Base-by-base conservation (phyloP, 1,284 basidiomycete genomes). In the Cryptococcus deneoformans region DNA sequence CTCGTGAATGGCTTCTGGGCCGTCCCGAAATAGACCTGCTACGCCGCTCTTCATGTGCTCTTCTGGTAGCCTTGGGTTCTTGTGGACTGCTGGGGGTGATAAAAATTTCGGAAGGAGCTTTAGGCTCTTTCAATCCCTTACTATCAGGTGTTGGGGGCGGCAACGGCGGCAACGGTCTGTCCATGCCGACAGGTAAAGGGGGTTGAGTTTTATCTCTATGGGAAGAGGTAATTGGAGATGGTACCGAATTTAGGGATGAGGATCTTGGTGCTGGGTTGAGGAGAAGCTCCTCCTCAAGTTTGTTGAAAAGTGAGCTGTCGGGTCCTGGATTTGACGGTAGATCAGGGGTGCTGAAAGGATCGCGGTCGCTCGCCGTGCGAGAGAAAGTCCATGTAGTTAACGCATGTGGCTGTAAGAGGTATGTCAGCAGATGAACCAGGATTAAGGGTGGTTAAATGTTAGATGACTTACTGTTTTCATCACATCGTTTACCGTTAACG, bases 31-130 rank as follows among this genome's bases (percentile, higher is more conserved):
- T 54, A 35, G 63, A 69, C 8, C 59, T 44, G 46, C 60, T 64
- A 36, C 52, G 50, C 29, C 56, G 29, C 10, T 51, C 53, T 7
- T 42, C 49, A 14, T 52, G 39, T 7, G 35, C 44, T 61, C 63
- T 47, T 16, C 40, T 11, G 52, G 46, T 6, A 14, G 20, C 24
- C 3, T 50, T 42, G 16, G 58, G 53, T 50, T 66, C 65, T 5
- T 59, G 55, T 0, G 73, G 73, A 39, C 69, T 71, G 50, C 68
- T 70, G 3, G 73, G 73, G 0, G 73, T 76, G 38, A 76, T 64
- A 45, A 74, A 66, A 45, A 75, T 75, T 40, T 65, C 65, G 2
- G 58, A 59, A 2, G 71, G 68, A 3, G 20, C 46, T 29, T 35
- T 12, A 24, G 46, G 34, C 29, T 7, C 24, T 14, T 34, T 29